Conservation (phyloP, 2,329 filamentous ascomycete genomes). For the Calonectria naviculata region DNA sequence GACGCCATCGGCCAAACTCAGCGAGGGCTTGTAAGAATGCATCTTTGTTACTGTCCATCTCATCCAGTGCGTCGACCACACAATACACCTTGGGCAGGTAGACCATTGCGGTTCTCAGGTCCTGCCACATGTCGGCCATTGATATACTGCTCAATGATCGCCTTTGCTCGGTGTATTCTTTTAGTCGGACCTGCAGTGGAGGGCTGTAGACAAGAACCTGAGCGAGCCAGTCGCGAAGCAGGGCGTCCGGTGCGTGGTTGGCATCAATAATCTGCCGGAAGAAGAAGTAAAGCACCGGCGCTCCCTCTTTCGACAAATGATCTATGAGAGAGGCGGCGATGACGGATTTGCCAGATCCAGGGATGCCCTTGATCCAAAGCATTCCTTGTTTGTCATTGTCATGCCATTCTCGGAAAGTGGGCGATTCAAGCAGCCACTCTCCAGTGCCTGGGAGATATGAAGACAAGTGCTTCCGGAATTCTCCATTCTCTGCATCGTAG, state of each 20-base stretch:
- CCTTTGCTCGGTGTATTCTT: slow-evolving; percentile 9
- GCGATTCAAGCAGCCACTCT: slow-evolving; percentile 20
- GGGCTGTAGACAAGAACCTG: slow-evolving; percentile 45
- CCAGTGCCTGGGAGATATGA: slow-evolving; percentile 28
- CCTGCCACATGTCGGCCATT: slow-evolving; percentile 43
- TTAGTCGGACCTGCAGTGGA: slow-evolving; percentile 39
- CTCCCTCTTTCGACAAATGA: slow-evolving; percentile 16
- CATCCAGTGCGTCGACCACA: slow-evolving; percentile 58
- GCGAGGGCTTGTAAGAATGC: slow-evolving; percentile 47
- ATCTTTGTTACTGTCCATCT: slow-evolving; percentile 52
- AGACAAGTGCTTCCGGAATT: slow-evolving; percentile 33
- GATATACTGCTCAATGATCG: slow-evolving; percentile 11
- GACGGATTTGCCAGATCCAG: slow-evolving; percentile 50
- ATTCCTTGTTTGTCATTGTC: slow-evolving; percentile 18
- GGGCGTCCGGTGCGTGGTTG: slow-evolving; percentile 42
- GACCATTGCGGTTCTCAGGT: slow-evolving; percentile 33
- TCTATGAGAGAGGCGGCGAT: slow-evolving; percentile 39
- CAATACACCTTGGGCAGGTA: slow-evolving; percentile 46
- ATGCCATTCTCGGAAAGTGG: slow-evolving; percentile 24
- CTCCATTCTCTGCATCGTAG: slow-evolving; percentile 26
- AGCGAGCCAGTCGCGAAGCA: slow-evolving; percentile 47
- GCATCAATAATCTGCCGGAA: slow-evolving; percentile 50
- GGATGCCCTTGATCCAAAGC: slow-evolving; percentile 44
- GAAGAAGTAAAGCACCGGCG: slow-evolving; percentile 48
- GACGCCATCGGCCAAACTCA: slow-evolving; percentile 43